A percentile compares a stretch with the other conserved stretches of the same genome.
Evolutionary conservation across 495 filamentous ascomycete species (phyloP).

Genomic region (Letharia columbiana): DNA sequence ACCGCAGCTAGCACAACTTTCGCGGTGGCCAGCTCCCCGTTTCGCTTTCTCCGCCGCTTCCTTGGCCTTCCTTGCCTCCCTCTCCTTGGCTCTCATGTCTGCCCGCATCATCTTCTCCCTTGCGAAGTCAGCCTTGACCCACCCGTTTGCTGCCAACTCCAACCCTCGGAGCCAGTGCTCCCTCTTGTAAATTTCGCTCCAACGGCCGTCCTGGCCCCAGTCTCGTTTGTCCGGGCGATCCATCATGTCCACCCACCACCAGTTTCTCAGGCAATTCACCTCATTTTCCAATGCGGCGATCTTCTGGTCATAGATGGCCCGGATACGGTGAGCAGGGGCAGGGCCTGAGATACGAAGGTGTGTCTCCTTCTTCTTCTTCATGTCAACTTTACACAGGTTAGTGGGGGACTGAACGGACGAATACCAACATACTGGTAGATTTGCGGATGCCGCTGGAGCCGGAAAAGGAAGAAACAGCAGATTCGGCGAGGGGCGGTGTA

Average conservation of each 20-base stretch:
- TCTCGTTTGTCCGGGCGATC: neutral
- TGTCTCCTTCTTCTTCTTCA: neutral
- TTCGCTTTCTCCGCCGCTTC: neutral
- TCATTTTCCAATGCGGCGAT: neutral
- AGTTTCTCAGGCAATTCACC: neutral
- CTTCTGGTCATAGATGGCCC: neutral
- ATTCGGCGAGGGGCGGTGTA: neutral
- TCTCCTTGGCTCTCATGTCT: neutral
- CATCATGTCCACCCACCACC: conserved; percentile 1
- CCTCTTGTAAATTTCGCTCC: neutral
- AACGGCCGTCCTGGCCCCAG: neutral
- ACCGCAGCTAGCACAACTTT: neutral
- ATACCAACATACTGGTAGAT: neutral
- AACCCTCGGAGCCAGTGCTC: neutral
- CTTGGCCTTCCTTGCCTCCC: neutral
- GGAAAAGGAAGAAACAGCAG: neutral
- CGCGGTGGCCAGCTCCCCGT: neutral
- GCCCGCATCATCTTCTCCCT: neutral
- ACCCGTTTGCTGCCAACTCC: neutral
- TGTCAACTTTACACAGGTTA: neutral
- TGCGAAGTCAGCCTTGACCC: neutral
- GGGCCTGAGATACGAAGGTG: neutral
- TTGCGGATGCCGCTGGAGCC: neutral
- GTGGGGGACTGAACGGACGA: neutral
- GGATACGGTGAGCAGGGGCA: neutral